phyloP scores from a whole-genome alignment of 2,329 filamentous ascomycete species.

The Coniochaeta hoffmannii region DNA sequence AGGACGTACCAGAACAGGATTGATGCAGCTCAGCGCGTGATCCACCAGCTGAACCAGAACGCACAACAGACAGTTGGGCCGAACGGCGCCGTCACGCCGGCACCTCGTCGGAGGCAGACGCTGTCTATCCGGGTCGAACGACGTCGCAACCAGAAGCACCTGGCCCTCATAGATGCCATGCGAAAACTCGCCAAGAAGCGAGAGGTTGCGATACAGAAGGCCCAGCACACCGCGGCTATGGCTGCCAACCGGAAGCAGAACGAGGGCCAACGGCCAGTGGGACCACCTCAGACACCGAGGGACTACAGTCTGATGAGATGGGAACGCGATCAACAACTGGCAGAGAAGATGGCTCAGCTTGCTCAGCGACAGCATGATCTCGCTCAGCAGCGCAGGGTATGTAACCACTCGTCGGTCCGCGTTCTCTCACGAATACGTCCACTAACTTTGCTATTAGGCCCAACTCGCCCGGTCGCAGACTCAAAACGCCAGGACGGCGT shows the following conservation, averaged over 20 bases:
- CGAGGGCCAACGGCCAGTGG: conserved; percentile 41
- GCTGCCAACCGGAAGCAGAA: conserved; percentile 77
- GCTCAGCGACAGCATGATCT: conserved; percentile 58
- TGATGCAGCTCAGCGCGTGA: conserved; percentile 49
- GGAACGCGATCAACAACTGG: conserved; percentile 69
- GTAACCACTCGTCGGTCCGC: conserved; percentile 10
- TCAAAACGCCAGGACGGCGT: conserved; percentile 18
- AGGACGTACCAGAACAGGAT: conserved; percentile 59
- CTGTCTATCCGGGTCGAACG: conserved; percentile 80
- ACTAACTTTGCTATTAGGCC: conserved; percentile 5
- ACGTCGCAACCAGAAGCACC: conserved; percentile 75
- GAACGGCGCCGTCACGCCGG: conserved; percentile 37
- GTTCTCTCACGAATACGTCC: conserved; percentile 7
- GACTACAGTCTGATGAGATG: conserved; percentile 87
- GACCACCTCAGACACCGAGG: conserved; percentile 66
- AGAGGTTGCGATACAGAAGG: conserved; percentile 78
- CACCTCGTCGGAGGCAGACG: conserved; percentile 60
- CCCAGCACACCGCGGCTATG: conserved; percentile 69
- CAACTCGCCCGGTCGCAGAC: background rate
- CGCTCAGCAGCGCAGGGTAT: conserved; percentile 46
- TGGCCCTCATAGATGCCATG: conserved; percentile 90
- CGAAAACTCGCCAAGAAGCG: conserved; percentile 91
- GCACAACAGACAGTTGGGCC: conserved; percentile 26
- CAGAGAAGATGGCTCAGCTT: conserved; percentile 50
- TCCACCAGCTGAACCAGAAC: conserved; percentile 44